Base-by-base conservation (phyloP, 2,329 filamentous ascomycete species). In the Simplicillium aogashimaense region DNA sequence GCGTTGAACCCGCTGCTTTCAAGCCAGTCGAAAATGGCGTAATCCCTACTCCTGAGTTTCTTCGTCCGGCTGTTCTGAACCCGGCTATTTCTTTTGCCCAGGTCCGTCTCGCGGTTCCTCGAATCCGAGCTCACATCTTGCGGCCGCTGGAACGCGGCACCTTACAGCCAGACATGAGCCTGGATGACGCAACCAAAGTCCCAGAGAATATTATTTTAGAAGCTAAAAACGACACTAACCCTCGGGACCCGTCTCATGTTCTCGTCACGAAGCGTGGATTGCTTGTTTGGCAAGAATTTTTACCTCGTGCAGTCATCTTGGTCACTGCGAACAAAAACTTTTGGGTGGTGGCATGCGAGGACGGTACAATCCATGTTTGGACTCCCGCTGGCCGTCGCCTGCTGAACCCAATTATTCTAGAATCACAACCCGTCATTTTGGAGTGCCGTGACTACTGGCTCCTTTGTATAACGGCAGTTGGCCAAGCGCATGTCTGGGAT, bases 401-500 rank as follows among this genome's bases (percentile, higher is more conserved):
- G 16, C 69, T 94, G 41, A 95, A 86, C 53, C 81, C 89, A 4
- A 72, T 95, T 47, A 75, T 95, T 6, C 66, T 97, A 13, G 92
- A 98, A 63, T 81, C 90, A 2, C 89, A 97, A 52, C 86, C 92
- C 1, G 89, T 97, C 28, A 92, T 98, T 42, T 71, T 98, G 18
- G 92, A 97, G 57, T 90, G 84, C 52, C 78, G 89, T 41, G 86
- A 85, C 10, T 84, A 84, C 65, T 97, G 86, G 85, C 66, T 98
- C 5, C 70, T 98, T 38, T 90, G 85, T 55, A 83, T 98, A 47
- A 90, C 87, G 4, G 83, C 90, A 1, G 83, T 86, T 4, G 92
- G 92, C 5, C 77, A 90, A 62, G 92, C 83, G 51, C 82, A 97
- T 58, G 86, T 98, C 33, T 98, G 90, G 89, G 90, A 97, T 56